Base-by-base conservation (phyloP, 495 filamentous ascomycete genomes). In the Mycothermus thermophilus region DNA sequence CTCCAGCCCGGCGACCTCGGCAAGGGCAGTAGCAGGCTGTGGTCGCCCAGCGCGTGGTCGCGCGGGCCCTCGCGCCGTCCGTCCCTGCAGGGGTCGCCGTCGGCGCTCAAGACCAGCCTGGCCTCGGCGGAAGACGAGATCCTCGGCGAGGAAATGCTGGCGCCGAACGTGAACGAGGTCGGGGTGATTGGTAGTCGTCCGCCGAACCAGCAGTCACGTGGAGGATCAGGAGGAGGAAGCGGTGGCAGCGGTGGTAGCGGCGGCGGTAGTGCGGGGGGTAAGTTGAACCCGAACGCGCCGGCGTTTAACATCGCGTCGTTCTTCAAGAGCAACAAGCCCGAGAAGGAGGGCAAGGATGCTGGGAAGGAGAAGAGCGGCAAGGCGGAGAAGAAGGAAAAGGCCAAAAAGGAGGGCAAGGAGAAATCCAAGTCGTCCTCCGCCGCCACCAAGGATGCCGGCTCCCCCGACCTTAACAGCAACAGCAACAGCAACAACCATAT, bases 281-380 rank as follows among this genome's bases (percentile, higher is more conserved):
- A 62, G 8, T 50, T 71, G 8, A 71, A 71, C 36, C 67, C 67
- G n/a, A 57, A 66, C 5, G 67, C 67, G 6, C 63, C 64, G 12
- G 62, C 57, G 6, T 71, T 71, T 33, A n/a, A n/a, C n/a, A 69
- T 67, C 43, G 59, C 48, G 5, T 50, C 59, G 4, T 42, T 69
- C 8, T 65, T 67, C 39, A 64, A 63, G 14, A 46, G 44, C 23
- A n/a, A n/a, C n/a, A 64, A 53, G 26, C 34, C 46, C 11, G 62
- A 63, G 13, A 63, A 56, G 38, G 57, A 57, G 11, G n/a, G n/a
- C n/a, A n/a, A n/a, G n/a, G n/a, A n/a, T n/a, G n/a, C n/a, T n/a
- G n/a, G n/a, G n/a, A 58, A 44, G 31, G 58, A 54, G 12, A 64
- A 54, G 45, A 48, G 48, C 1, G 27, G 39, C 3, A 57, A 57